Evolutionary conservation across 2,329 filamentous ascomycete species (phyloP).

Genomic region (Calonectria hawksworthii): DNA sequence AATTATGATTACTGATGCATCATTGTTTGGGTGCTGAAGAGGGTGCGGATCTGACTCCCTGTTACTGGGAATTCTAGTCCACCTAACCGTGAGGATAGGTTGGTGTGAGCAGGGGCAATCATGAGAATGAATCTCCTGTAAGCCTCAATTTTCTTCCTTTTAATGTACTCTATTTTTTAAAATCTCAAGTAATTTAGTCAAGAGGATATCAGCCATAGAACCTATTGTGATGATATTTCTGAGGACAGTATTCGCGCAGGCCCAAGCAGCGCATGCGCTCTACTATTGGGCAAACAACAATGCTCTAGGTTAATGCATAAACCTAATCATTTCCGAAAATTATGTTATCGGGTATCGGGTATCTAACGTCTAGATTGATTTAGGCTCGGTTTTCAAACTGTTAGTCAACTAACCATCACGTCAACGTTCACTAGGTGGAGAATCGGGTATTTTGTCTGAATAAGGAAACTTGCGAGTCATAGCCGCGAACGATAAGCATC

Average conservation of each 20-base stretch:
- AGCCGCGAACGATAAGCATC: neutral
- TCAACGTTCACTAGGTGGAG: neutral
- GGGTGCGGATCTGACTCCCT: too few relatives aligned
- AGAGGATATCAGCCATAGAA: neutral
- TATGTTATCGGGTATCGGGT: neutral
- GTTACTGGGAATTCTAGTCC: too few relatives aligned
- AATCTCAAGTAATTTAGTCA: neutral
- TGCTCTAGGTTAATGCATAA: neutral
- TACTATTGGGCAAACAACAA: neutral
- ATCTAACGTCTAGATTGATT: neutral
- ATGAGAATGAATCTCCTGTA: neutral
- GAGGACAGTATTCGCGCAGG: neutral
- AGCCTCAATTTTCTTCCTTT: neutral
- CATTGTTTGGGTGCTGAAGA: neutral
- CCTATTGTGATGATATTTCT: too few relatives aligned
- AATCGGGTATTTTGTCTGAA: neutral
- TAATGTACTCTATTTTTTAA: neutral
- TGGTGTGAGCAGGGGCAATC: neutral
- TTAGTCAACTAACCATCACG: neutral
- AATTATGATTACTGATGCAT: neutral
- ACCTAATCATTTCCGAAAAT: neutral
- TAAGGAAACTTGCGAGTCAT: slow-evolving; percentile 1
- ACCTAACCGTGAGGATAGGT: too few relatives aligned
- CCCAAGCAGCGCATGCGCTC: neutral
- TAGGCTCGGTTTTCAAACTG: neutral